These are phyloP conservation scores for Rhizoctonia solani DNA, from an alignment of 1,284 basidiomycete genomes.

Conservation along the genomic window DNA sequence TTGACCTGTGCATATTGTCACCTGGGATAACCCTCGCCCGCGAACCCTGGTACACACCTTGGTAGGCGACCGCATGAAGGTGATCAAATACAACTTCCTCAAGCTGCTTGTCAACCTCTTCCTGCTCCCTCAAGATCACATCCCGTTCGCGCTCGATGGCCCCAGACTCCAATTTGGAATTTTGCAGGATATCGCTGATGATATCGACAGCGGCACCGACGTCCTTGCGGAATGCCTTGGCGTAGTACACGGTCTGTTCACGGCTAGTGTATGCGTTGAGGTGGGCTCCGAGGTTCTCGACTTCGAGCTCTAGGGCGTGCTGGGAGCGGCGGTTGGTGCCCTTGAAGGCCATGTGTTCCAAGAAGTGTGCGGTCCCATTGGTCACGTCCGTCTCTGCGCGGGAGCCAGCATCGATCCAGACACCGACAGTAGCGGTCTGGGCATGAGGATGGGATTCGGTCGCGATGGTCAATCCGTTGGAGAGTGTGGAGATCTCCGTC, in stretches of 20 bases:
- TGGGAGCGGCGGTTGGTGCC: conserved; percentile 91
- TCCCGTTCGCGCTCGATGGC: conserved; percentile 97
- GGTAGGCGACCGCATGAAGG: conserved; percentile 95
- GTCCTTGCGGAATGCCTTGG: conserved; percentile 98
- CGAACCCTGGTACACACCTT: conserved; percentile 64
- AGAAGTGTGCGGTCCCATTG: conserved; percentile 97
- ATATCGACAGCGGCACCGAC: conserved; percentile 92
- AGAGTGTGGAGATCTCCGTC: conserved; percentile 85
- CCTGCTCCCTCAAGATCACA: conserved; percentile 96
- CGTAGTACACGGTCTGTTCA: conserved; percentile 99
- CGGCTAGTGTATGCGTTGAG: conserved; percentile 98
- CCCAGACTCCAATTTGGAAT: conserved; percentile 87
- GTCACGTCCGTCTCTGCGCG: conserved; percentile 93
- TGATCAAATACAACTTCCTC: conserved; percentile 99
- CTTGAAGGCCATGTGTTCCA: conserved; percentile 98
- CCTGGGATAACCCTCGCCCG: conserved; percentile 32
- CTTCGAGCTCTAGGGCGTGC: conserved; percentile 93
- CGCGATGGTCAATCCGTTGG: conserved; percentile 91
- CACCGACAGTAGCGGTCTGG: conserved; percentile 97
- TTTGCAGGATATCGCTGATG: conserved; percentile 97
- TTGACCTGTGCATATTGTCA: conserved; percentile 61
- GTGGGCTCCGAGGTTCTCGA: conserved; percentile 97
- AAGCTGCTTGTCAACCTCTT: conserved; percentile 98
- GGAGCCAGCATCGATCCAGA: conserved; percentile 99
- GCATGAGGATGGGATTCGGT: conserved; percentile 91